phyloP scores from a whole-genome alignment of 306 rosid species.

The Cajanus cajan region DNA sequence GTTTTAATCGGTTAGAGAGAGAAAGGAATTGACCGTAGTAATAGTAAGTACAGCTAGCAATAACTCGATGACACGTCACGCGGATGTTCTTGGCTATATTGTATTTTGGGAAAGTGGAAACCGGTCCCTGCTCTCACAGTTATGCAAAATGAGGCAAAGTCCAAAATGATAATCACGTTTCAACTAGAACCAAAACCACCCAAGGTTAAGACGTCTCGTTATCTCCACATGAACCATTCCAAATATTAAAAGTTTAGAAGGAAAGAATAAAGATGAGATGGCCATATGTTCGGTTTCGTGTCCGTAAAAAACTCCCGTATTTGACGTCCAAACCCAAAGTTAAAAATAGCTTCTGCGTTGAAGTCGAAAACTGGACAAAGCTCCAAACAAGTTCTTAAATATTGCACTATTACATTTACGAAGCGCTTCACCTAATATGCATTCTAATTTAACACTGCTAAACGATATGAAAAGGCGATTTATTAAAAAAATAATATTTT shows the following conservation, averaged over 20 bases:
- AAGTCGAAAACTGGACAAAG: no score
- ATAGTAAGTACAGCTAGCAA: neutral
- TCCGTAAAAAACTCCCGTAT: no score
- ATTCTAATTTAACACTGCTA: neutral
- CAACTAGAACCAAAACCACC: neutral
- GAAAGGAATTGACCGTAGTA: neutral
- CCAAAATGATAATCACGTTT: neutral
- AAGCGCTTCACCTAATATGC: neutral
- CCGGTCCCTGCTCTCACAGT: neutral
- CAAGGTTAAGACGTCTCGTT: conserved; percentile 4
- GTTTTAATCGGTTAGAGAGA: no score
- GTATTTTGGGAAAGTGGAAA: neutral
- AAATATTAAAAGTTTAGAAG: neutral
- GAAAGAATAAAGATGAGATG: neutral
- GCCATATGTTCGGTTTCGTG: no score
- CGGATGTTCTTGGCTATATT: neutral
- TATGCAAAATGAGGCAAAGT: neutral
- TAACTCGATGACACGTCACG: neutral
- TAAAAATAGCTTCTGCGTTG: no score
- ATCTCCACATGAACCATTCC: neutral
- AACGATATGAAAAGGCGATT: neutral
- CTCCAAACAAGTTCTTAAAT: no score
- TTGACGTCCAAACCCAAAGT: no score
- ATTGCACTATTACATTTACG: neutral
- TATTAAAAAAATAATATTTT: neutral